Conservation (phyloP, 257 asterid genomes). For the Solanum sitiens region DNA sequence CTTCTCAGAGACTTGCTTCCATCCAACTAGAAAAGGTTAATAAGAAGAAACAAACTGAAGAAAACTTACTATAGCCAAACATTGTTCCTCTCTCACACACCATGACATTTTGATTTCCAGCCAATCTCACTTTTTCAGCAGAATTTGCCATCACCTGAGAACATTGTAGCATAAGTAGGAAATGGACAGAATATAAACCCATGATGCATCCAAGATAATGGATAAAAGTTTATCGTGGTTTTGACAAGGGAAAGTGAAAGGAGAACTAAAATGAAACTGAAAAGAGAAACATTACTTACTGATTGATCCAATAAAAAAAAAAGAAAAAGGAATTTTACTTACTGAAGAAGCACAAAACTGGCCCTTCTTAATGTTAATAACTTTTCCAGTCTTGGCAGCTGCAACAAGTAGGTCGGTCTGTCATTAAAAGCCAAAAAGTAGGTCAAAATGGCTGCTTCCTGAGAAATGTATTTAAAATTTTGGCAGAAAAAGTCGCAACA, state of each 20-base stretch:
- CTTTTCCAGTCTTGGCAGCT: slow-evolving; percentile 83
- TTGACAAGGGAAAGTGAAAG: neutral
- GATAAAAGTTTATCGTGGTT: neutral
- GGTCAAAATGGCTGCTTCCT: neutral
- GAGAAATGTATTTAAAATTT: neutral
- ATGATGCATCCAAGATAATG: neutral
- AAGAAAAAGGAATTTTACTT: neutral
- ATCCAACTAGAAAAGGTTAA: neutral
- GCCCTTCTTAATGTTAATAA: slow-evolving; percentile 89
- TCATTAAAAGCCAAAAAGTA: slow-evolving; percentile 10
- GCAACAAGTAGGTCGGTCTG: slow-evolving; percentile 94
- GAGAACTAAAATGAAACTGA: neutral
- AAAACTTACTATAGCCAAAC: slow-evolving; percentile 86
- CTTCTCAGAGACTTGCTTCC: neutral
- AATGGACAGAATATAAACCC: neutral
- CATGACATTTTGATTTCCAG: slow-evolving; percentile 95
- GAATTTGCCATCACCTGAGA: slow-evolving; percentile 86
- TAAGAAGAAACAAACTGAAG: neutral
- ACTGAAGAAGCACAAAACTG: slow-evolving; percentile 93
- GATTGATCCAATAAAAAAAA: slow-evolving; percentile 7
- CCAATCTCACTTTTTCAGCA: slow-evolving; percentile 85
- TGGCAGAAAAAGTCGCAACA: neutral
- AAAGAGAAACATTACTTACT: slow-evolving; percentile 15
- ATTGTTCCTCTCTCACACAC: slow-evolving; percentile 99
- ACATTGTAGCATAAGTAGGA: neutral